Evolutionary conservation across 495 filamentous ascomycete genomes (phyloP), one percentile per base, ranked within the genome.

Genomic region (Pseudoneurospora amorphoporcata): DNA sequence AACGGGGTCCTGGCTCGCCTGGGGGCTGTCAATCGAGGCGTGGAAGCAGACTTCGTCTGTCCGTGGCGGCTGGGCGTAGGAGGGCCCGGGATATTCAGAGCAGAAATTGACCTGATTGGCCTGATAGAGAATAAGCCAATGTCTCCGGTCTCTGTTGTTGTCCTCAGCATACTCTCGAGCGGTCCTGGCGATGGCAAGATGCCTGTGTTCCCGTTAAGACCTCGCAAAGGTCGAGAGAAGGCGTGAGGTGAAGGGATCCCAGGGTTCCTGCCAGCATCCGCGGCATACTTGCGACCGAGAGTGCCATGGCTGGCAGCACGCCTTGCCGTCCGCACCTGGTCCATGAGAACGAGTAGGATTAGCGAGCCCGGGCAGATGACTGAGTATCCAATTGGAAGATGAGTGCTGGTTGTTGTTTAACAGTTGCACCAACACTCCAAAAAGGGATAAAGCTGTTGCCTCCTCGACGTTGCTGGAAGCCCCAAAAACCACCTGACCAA

Each of bases 111-210:
- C 12, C 86, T 82, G 41, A 84, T 77, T 6, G 87, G 84, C 73
- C 83, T 83, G 74, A 87, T 87, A 53, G 86, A 86, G 72, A 91
- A 88, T 68, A 87, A 80, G 8, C 88, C 90, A 68, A 92, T 87
- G 70, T 91, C 88, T 17, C 90, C 91, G 1, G 88, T 87, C 79
- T 92, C 91, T 0, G 90, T 92, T 0, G 86, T 89, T 9, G 87
- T 92, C 77, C 86, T 91, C 53, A 92, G 85, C 90, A 92, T 92
- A 77, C 87, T 87, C 73, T 86, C 82, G 32, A 85, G 71, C 8
- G 84, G 82, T 0, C 81, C 84, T n/a, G 82, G 84, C 0, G 83
- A 85, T 40, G 77, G 75, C 12, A 85, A 73, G 65, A 83, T 75
- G 23, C 79, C 78, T 1, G 75, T 69, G 47, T 81, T 81, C 68